Evolutionary conservation across 169 alveolate species (phyloP).

Genomic region (Cardiosporidium cionae): DNA sequence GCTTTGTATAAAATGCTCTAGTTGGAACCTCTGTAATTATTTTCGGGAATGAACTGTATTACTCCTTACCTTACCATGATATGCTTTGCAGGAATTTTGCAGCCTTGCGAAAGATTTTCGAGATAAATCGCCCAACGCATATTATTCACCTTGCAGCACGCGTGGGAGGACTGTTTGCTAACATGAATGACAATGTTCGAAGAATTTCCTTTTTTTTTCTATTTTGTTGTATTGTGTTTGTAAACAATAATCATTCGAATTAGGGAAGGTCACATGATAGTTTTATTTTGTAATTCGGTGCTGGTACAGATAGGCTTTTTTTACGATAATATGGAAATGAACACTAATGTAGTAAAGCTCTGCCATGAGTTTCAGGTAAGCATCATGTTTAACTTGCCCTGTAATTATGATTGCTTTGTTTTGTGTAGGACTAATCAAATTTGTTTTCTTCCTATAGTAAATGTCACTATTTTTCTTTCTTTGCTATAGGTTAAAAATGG

Average conservation of each 20-base stretch:
- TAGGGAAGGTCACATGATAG: neutral
- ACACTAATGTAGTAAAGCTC: slow-evolving; percentile 21
- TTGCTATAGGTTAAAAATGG: slow-evolving; percentile 19
- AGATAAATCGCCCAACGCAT: slow-evolving; percentile 32
- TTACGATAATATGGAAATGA: slow-evolving; percentile 31
- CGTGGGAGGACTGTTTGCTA: slow-evolving; percentile 49
- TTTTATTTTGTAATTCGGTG: too few species aligned
- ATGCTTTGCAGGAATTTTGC: slow-evolving; percentile 5
- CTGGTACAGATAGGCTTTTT: slow-evolving; percentile 30
- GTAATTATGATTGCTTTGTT: neutral
- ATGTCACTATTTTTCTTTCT: neutral
- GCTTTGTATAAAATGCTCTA: too few species aligned
- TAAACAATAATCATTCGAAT: neutral
- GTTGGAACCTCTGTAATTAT: neutral
- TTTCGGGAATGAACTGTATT: neutral
- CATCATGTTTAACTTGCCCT: neutral
- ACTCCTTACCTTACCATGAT: neutral
- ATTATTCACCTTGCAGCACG: slow-evolving; percentile 45
- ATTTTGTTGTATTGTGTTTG: neutral
- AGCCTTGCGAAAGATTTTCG: slow-evolving; percentile 13
- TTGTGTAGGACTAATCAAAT: too few species aligned
- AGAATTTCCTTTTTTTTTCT: neutral
- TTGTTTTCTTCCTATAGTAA: too few species aligned
- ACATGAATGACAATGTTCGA: slow-evolving; percentile 39
- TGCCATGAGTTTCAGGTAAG: slow-evolving; percentile 4